Evolutionary conservation across 2,329 filamentous ascomycete genomes (phyloP).

Genomic region (Chaetothyriales sp.): DNA sequence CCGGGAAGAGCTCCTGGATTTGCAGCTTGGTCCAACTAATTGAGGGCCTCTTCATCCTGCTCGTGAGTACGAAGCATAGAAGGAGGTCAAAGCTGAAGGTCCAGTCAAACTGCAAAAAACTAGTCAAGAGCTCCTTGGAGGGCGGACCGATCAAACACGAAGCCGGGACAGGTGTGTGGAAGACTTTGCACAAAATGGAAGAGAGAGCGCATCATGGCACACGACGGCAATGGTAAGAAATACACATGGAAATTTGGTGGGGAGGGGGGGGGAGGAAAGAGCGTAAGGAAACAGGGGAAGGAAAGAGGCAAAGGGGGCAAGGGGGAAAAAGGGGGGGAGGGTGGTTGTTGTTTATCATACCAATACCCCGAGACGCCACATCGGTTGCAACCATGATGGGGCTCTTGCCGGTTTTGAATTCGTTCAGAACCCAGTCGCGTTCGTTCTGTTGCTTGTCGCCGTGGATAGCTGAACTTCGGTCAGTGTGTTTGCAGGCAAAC

Average conservation of each 20-base stretch:
- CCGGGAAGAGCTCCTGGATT: conserved; percentile 53
- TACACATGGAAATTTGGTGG: conserved; percentile 21
- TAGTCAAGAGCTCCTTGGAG: conserved; percentile 73
- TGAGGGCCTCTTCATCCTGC: conserved; percentile 36
- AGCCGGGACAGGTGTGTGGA: conserved; percentile 87
- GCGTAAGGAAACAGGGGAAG: too few relatives aligned
- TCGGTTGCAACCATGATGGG: conserved; percentile 99
- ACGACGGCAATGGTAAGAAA: conserved; percentile 39
- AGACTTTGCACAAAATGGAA: conserved; percentile 82
- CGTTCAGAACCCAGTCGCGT: conserved; percentile 97
- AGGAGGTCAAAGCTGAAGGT: conserved; percentile 12
- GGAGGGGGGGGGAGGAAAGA: conserved; percentile 12
- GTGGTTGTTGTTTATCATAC: conserved; percentile 68
- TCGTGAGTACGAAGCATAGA: conserved; percentile 11
- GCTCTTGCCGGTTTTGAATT: conserved; percentile 99
- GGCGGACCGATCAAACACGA: conserved; percentile 60
- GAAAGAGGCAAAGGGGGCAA: too few relatives aligned
- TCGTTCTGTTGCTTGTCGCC: conserved; percentile 99
- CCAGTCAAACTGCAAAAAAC: conserved; percentile 22
- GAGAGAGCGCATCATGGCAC: conserved; percentile 63
- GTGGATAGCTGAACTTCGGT: conserved; percentile 63
- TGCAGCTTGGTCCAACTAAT: conserved; percentile 67
- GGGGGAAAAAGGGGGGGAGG: conserved; percentile 13
- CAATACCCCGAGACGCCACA: conserved; percentile 99
- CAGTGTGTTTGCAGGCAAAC: conserved; percentile 23